phyloP scores from a whole-genome alignment of 2,329 filamentous ascomycete species.

The Xylaria arbuscula region DNA sequence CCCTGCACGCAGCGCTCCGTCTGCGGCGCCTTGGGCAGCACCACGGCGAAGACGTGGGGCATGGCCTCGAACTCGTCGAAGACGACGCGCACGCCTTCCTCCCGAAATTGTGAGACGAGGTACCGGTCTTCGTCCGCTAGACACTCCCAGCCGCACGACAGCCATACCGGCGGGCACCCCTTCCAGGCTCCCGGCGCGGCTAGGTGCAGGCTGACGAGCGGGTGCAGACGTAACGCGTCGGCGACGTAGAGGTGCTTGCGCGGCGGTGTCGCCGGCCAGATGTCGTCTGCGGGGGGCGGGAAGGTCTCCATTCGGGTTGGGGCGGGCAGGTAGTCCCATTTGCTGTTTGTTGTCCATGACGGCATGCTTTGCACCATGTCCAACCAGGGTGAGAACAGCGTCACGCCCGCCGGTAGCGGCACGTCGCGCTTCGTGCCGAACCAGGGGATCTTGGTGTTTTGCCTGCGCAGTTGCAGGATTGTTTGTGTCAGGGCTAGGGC shows the following conservation, averaged over 20 bases:
- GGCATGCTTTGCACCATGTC: slow-evolving; percentile 75
- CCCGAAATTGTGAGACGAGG: slow-evolving; percentile 65
- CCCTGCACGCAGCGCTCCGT: slow-evolving; percentile 64
- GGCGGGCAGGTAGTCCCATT: slow-evolving; percentile 73
- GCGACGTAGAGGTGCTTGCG: slow-evolving; percentile 65
- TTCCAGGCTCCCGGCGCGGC: slow-evolving; percentile 65
- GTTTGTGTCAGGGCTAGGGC: slow-evolving; percentile 74
- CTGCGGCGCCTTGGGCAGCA: slow-evolving; percentile 51
- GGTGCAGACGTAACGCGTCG: slow-evolving; percentile 69
- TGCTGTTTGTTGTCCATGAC: slow-evolving; percentile 61
- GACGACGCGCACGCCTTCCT: slow-evolving; percentile 69
- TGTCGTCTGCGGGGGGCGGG: slow-evolving; percentile 56
- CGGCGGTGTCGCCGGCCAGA: slow-evolving; percentile 68
- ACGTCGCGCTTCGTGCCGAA: slow-evolving; percentile 68
- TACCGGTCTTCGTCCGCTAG: slow-evolving; percentile 74
- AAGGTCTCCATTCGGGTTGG: slow-evolving; percentile 50
- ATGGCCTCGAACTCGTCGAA: slow-evolving; percentile 83
- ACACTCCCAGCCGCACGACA: slow-evolving; percentile 77
- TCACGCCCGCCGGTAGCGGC: slow-evolving; percentile 74
- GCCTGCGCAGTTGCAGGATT: slow-evolving; percentile 69
- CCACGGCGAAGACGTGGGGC: slow-evolving; percentile 78
- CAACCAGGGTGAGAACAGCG: slow-evolving; percentile 74
- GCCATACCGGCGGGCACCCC: slow-evolving; percentile 74
- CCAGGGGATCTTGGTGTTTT: slow-evolving; percentile 64
- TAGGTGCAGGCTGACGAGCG: slow-evolving; percentile 73